phyloP scores from a whole-genome alignment of 225 moss, liverwort and hornwort genomes.

The Bryum argenteum region DNA sequence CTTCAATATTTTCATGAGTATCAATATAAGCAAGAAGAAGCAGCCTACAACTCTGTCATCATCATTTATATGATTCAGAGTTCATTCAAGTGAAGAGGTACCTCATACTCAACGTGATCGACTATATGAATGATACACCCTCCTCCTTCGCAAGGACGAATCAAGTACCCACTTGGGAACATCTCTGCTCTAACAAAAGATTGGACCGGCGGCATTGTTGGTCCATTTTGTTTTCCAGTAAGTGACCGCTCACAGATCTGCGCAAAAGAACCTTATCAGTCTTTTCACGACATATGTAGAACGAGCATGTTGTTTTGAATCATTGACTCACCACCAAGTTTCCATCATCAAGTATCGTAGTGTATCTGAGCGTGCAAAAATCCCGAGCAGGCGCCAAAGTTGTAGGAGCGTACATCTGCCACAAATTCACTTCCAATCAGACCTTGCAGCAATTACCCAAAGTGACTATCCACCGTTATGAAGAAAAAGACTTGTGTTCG shows the following conservation, averaged over 20 bases:
- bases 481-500: too few relatives aligned
- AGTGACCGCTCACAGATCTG: conserved; percentile 96
- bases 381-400: conserved; percentile 95
- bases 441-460: background rate
- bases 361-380: conserved; percentile 95
- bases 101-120: conserved; percentile 95
- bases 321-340: conserved; percentile 74
- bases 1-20: conserved; percentile 4
- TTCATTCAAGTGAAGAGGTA: conserved; percentile 26
- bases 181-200: conserved; percentile 92
- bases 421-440: conserved; percentile 23
- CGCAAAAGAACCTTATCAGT: conserved; percentile 17
- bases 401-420: conserved; percentile 97
- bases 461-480: too few relatives aligned
- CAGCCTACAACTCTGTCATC: conserved; percentile 3
- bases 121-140: conserved; percentile 98
- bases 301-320: conserved; percentile 16
- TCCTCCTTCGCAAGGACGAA: conserved; percentile 96
- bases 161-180: conserved; percentile 96
- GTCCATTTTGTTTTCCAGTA: conserved; percentile 86
- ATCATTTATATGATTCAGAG: background rate
- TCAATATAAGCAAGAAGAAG: conserved; percentile 11
- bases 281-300: background rate
- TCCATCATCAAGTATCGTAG: conserved; percentile 90
- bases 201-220: conserved; percentile 93